Evolutionary conservation across 1,284 basidiomycete species (phyloP).

Genomic region (Malassezia slooffiae): DNA sequence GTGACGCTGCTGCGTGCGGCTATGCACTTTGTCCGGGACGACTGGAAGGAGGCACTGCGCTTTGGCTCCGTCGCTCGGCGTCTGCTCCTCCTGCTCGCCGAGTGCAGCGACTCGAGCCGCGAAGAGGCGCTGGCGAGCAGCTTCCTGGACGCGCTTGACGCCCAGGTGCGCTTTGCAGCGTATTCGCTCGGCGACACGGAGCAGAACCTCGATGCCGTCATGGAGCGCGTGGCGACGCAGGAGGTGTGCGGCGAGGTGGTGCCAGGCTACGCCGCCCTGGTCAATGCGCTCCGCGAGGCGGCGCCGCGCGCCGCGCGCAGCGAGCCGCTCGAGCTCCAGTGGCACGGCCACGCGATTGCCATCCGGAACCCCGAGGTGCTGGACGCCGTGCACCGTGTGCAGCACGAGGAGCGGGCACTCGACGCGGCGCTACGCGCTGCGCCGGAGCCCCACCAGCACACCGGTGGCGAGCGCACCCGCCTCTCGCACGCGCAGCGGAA

Average conservation of each 20-base stretch:
- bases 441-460: not conserved
- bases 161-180: slow-evolving; percentile 81
- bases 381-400: slow-evolving; percentile 69
- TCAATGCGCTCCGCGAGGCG: slow-evolving; percentile 53
- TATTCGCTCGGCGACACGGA: slow-evolving; percentile 61
- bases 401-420: slow-evolving; percentile 57
- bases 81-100: slow-evolving; percentile 63
- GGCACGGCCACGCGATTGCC: slow-evolving; percentile 74
- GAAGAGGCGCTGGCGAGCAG: slow-evolving; percentile 78
- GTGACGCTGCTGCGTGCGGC: slow-evolving; percentile 55
- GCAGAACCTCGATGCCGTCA: slow-evolving; percentile 73
- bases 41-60: slow-evolving; percentile 62
- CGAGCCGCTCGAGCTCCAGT: slow-evolving; percentile 57
- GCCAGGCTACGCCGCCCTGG: slow-evolving; percentile 57
- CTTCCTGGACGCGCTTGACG: slow-evolving; percentile 74
- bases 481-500: slow-evolving; percentile 40
- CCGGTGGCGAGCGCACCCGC: slow-evolving; percentile 16
- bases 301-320: slow-evolving; percentile 45
- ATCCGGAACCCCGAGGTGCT: slow-evolving; percentile 84
- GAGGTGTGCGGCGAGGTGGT: slow-evolving; percentile 57
- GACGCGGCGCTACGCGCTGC: slow-evolving; percentile 5
- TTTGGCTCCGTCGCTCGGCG: slow-evolving; percentile 67
- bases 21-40: slow-evolving; percentile 52
- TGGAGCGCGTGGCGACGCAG: slow-evolving; percentile 54
- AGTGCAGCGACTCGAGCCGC: slow-evolving; percentile 62